Evolutionary conservation across 345 rosid species (phyloP).

Genomic region (Syzygium grande): DNA sequence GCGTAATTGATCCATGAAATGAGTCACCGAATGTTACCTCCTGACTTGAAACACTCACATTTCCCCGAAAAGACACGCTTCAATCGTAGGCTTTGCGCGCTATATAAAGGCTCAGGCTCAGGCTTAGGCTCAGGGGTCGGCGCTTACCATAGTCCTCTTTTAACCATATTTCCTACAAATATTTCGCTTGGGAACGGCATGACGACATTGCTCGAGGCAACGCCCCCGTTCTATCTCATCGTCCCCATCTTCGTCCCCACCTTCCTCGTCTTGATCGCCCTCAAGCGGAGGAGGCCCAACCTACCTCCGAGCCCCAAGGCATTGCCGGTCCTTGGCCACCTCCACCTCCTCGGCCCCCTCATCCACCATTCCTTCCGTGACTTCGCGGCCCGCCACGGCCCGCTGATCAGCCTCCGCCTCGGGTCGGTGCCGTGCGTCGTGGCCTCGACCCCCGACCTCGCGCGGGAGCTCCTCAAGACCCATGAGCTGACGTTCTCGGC

Average conservation of each 20-base stretch:
- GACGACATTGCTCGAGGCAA: not conserved
- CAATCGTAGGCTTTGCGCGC: not conserved
- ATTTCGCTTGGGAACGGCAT: not conserved
- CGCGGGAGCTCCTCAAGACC: conserved; percentile 24
- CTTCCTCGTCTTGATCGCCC: not conserved
- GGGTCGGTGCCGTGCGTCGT: conserved; percentile 30
- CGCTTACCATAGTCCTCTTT: not conserved
- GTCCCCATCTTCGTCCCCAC: not conserved
- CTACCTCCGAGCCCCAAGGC: conserved; percentile 31
- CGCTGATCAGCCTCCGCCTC: conserved; percentile 18
- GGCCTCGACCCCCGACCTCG: conserved; percentile 27
- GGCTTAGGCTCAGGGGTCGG: too few relatives aligned
- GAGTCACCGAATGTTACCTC: not conserved
- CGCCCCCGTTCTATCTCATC: not conserved
- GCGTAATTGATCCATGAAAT: not conserved
- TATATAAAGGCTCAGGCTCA: not conserved
- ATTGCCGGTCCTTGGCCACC: conserved; percentile 36
- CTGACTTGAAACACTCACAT: not conserved
- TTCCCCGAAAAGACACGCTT: not conserved
- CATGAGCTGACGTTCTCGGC: conserved; percentile 25
- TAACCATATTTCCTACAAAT: not conserved
- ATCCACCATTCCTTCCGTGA: conserved; percentile 23
- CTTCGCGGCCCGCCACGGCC: conserved; percentile 14
- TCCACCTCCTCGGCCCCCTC: conserved; percentile 32
- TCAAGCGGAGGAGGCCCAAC: not conserved